Evolutionary conservation across 139 green algal genomes (phyloP).

Genomic region (Chlamydomonas sphaeroides): DNA sequence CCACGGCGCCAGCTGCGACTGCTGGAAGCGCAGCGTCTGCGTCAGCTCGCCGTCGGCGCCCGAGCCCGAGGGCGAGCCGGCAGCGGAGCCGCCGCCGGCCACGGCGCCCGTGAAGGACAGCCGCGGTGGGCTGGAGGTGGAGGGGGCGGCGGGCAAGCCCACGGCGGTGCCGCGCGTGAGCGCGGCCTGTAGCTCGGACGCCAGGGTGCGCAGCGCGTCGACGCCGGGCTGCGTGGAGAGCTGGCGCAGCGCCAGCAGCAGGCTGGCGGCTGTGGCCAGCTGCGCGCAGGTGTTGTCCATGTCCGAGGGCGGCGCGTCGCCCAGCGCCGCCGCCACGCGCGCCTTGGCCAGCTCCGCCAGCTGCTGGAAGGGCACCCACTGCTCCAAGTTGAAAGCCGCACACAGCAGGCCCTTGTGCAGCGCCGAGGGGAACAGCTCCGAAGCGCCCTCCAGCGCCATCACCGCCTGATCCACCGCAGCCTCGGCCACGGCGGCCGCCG

Average conservation of each 20-base stretch:
- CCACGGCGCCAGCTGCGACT: constrained; percentile 5
- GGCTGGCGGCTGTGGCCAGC: not conserved
- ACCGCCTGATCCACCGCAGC: not conserved
- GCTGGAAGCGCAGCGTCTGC: constrained; percentile 15
- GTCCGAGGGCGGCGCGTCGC: not conserved
- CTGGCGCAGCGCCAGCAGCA: constrained; percentile 33
- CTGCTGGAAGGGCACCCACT: constrained; percentile 41
- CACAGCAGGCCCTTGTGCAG: constrained; percentile 55
- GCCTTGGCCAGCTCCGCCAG: constrained; percentile 38
- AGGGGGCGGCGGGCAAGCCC: not conserved
- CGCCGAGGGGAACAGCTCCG: constrained; percentile 1
- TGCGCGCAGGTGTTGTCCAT: not conserved
- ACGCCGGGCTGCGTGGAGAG: constrained; percentile 38
- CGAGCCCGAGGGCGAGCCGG: not conserved
- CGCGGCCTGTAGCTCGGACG: not conserved
- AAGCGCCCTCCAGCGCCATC: not conserved
- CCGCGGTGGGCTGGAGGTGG: too few species aligned
- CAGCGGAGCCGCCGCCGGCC: not conserved
- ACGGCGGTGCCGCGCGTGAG: not conserved
- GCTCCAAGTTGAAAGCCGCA: constrained; percentile 58
- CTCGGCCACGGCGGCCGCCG: not conserved
- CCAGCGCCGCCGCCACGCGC: not conserved
- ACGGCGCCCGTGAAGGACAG: not conserved
- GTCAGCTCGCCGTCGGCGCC: too few species aligned
- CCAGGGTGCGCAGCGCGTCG: constrained; percentile 31